Evolutionary conservation across 106 monocot genomes (phyloP).

Genomic region (Phalaenopsis equestris): DNA sequence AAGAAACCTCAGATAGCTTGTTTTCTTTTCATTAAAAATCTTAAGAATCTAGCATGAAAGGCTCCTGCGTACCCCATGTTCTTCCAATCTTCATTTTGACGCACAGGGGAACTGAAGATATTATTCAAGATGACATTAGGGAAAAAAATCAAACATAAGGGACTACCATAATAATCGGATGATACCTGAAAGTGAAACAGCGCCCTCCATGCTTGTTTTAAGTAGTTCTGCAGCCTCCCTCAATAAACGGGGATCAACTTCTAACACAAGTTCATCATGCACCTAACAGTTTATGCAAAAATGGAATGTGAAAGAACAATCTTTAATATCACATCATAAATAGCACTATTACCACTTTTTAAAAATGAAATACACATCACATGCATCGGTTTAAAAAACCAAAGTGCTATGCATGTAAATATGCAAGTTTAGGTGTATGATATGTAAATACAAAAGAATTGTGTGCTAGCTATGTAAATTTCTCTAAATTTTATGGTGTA

Average conservation of each 20-base stretch:
- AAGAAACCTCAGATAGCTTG: not conserved
- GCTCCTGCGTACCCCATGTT: constrained; percentile 89
- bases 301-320: not conserved
- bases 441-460: too few relatives aligned
- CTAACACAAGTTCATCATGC: constrained; percentile 91
- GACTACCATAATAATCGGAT: not conserved
- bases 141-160: not conserved
- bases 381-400: too few relatives aligned
- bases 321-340: not conserved
- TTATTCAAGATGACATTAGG: not conserved
- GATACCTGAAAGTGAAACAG: constrained; percentile 69
- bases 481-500: not conserved
- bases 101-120: constrained; percentile 64
- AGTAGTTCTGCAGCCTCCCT: constrained; percentile 60
- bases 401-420: too few relatives aligned
- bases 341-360: not conserved
- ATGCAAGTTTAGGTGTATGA: too few relatives aligned
- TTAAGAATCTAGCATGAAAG: constrained; percentile 27
- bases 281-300: constrained; percentile 34
- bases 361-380: not conserved
- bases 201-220: constrained; percentile 74
- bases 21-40: not conserved
- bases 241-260: constrained; percentile 56
- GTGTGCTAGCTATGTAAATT: too few relatives aligned
- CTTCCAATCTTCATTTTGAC: constrained; percentile 79